These are phyloP conservation scores for Coemansia sp. DNA, from an alignment of 192 early-diverging fungal genomes.

Conservation along the genomic window DNA sequence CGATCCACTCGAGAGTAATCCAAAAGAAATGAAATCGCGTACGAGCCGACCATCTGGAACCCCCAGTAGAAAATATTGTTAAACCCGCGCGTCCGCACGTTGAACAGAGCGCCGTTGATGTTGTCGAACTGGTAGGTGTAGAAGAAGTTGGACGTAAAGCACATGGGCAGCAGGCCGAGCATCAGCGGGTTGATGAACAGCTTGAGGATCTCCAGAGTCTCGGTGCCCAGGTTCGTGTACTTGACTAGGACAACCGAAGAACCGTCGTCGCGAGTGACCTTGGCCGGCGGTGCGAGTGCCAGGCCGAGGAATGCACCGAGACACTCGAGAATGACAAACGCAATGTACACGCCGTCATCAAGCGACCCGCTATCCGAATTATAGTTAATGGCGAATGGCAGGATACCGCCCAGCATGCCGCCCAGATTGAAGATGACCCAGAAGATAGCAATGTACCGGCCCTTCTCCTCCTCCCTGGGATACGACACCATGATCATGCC, in stretches of 20 bases:
- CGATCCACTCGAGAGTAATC: constrained; percentile 63
- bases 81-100: constrained; percentile 72
- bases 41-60: constrained; percentile 77
- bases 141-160: constrained; percentile 85
- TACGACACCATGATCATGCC: constrained; percentile 89
- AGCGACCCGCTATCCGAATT: constrained; percentile 47
- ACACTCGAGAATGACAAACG: constrained; percentile 78
- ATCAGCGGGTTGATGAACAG: constrained; percentile 77
- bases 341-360: constrained; percentile 73
- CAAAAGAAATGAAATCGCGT: constrained; percentile 66
- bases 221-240: constrained; percentile 68
- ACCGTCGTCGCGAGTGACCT: constrained; percentile 74
- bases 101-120: constrained; percentile 74
- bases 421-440: constrained; percentile 91
- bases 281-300: constrained; percentile 64
- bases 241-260: constrained; percentile 67
- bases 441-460: constrained; percentile 81
- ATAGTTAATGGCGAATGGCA: constrained; percentile 75
- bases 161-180: constrained; percentile 73
- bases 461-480: constrained; percentile 80
- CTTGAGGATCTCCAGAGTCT: constrained; percentile 68
- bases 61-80: constrained; percentile 87
- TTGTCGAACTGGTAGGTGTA: constrained; percentile 83
- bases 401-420: constrained; percentile 76
- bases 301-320: constrained; percentile 65